Evolutionary conservation across 306 rosid genomes (phyloP), one percentile per base, ranked within the genome.

Genomic region (Mimosa pudica): DNA sequence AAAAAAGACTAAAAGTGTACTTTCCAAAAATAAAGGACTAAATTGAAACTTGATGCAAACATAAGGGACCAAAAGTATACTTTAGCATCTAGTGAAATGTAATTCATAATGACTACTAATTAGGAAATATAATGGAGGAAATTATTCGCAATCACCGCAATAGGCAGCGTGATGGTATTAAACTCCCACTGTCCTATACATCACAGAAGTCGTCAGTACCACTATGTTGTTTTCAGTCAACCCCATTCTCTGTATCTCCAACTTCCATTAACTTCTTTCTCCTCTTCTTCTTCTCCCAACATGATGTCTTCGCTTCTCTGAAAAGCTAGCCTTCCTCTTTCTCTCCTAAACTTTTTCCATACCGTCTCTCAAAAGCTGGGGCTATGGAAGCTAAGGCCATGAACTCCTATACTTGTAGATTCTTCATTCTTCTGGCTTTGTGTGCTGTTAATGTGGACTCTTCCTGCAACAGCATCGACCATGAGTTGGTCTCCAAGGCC

Each of bases 391-490:
- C 71, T 48, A 76, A 7, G 36, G 78, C 62, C 67, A 89, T 89
- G 86, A 82, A 67, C 14, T 51, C 32, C 55, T 41, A 82, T 3
- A 8, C 44, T 60, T 75, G 2, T 82, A 82, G 64, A n/a, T 81
- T 85, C 71, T 77, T 80, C 18, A 44, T 89, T 86, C 85, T 92
- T 54, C 71, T 89, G 4, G 69, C 83, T 1, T 73, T 89, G 42
- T 16, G 85, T 60, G 30, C 82, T 7, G 10, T 72, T 7, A 8
- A 69, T 2, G 88, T 38, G 18, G 88, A 88, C 67, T 86, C 94
- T 72, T 73, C 87, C 41, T 95, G 98, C 86, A 84, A 86, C 51
- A 79, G 64, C 18, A 68, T 74, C 70, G 94, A 95, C 83, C 85
- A 46, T 0, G 84, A 74, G 8, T 84, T 89, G 5, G 36, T 93